Conservation (phyloP, 768 basidiomycete species). For the Mycena pura region DNA sequence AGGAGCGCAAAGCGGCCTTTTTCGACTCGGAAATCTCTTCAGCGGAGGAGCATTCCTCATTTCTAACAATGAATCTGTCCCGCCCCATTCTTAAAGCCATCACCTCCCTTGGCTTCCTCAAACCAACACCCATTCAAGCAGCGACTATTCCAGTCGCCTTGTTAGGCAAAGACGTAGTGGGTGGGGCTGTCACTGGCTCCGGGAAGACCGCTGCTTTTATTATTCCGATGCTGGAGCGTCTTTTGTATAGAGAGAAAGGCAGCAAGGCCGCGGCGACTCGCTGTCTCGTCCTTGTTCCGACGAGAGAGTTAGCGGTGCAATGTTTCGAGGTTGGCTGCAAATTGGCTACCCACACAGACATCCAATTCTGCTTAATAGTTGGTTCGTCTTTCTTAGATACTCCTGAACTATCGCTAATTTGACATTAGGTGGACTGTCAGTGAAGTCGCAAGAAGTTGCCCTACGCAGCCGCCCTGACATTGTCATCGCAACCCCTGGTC, state of each 20-base stretch:
- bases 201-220: slow-evolving; percentile 99
- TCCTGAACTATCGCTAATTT: slow-evolving; percentile 13
- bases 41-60: slow-evolving; percentile 72
- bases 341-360: slow-evolving; percentile 85
- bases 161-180: slow-evolving; percentile 94
- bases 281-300: slow-evolving; percentile 92
- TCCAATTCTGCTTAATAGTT: slow-evolving; percentile 90
- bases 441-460: slow-evolving; percentile 89
- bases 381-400: slow-evolving; percentile 55
- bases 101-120: slow-evolving; percentile 78
- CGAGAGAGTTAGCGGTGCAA: slow-evolving; percentile 94
- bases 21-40: slow-evolving; percentile 69
- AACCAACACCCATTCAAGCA: slow-evolving; percentile 95
- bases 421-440: slow-evolving; percentile 81
- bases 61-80: slow-evolving; percentile 93
- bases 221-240: slow-evolving; percentile 91
- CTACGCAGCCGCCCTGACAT: slow-evolving; percentile 91
- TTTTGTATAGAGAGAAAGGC: slow-evolving; percentile 90
- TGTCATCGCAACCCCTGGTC: slow-evolving; percentile 95
- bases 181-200: slow-evolving; percentile 94
- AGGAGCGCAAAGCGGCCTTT: slow-evolving; percentile 86
- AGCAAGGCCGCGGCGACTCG: slow-evolving; percentile 86
- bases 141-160: slow-evolving; percentile 94
- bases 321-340: slow-evolving; percentile 92
- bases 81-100: slow-evolving; percentile 92